Percentiles rank a stretch among this genome's conserved stretches.
These are phyloP conservation scores for Beta lomatogona DNA, from an alignment of 179 eudicot species.

Conservation along the genomic window DNA sequence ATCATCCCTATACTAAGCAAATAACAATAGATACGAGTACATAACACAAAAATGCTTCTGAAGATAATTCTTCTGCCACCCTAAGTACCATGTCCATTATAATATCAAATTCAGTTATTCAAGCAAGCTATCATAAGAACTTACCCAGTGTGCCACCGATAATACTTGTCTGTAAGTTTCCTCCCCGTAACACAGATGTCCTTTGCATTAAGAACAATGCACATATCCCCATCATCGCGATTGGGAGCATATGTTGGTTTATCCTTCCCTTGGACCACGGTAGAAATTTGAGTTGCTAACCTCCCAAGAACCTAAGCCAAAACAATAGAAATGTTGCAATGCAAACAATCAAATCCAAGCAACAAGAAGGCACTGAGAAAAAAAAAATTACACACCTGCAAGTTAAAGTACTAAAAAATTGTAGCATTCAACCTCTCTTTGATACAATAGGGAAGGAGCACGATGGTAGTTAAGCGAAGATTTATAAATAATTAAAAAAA, in stretches of 20 bases:
- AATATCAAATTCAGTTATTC: neutral
- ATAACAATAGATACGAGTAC: neutral
- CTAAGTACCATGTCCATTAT: neutral
- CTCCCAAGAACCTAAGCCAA: conserved; percentile 82
- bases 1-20: neutral
- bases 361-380: conserved; percentile 8
- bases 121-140: conserved; percentile 16
- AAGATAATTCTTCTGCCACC: conserved; percentile 5
- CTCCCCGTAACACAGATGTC: conserved; percentile 90
- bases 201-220: conserved; percentile 89
- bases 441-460: conserved; percentile 4
- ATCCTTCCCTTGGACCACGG: conserved; percentile 94
- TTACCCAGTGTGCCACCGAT: conserved; percentile 96
- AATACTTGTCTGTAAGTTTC: conserved; percentile 85
- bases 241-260: conserved; percentile 90
- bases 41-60: neutral
- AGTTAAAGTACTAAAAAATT: neutral
- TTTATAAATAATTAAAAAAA: too few relatives aligned
- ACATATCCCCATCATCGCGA: conserved; percentile 97
- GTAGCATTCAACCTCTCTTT: neutral
- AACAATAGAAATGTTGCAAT: conserved; percentile 4
- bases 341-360: conserved; percentile 9
- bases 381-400: neutral
- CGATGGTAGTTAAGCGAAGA: neutral
- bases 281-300: conserved; percentile 87